Percentiles rank a stretch among this genome's conserved stretches.
These are phyloP conservation scores for Fagopyrum esculentum DNA, from an alignment of 148 eudicot species.

Conservation along the genomic window DNA sequence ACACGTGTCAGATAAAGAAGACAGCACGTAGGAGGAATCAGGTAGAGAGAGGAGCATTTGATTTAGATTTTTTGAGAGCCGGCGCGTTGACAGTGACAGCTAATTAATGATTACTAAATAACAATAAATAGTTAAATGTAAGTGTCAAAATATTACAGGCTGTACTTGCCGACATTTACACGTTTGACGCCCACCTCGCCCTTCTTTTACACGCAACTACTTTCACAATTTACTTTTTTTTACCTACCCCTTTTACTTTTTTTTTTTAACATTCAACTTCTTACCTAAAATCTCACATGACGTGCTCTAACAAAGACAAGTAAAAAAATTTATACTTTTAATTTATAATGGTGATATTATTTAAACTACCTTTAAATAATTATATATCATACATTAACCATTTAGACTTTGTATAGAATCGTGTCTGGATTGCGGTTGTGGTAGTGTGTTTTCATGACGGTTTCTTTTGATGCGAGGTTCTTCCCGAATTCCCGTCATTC, in stretches of 20 bases:
- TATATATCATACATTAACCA: too few relatives aligned
- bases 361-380: too few relatives aligned
- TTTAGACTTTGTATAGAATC: too few relatives aligned
- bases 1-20: background rate
- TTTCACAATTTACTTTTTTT: background rate
- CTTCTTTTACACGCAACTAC: background rate
- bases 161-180: constrained; percentile 6
- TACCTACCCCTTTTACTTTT: background rate
- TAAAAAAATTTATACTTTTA: too few relatives aligned
- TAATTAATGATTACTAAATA: background rate
- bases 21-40: background rate
- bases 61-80: background rate
- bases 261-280: too few relatives aligned
- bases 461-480: too few relatives aligned
- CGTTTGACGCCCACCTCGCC: background rate
- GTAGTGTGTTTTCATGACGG: too few relatives aligned
- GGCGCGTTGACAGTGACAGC: constrained; percentile 4
- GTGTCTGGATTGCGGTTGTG: too few relatives aligned
- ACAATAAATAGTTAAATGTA: background rate
- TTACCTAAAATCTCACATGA: too few relatives aligned
- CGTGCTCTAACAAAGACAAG: too few relatives aligned
- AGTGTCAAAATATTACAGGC: constrained; percentile 1
- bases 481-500: too few relatives aligned
- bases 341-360: too few relatives aligned
- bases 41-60: background rate